These are phyloP conservation scores for Cryptomeria japonica DNA, from an alignment of 75 land plant species.

Conservation along the genomic window DNA sequence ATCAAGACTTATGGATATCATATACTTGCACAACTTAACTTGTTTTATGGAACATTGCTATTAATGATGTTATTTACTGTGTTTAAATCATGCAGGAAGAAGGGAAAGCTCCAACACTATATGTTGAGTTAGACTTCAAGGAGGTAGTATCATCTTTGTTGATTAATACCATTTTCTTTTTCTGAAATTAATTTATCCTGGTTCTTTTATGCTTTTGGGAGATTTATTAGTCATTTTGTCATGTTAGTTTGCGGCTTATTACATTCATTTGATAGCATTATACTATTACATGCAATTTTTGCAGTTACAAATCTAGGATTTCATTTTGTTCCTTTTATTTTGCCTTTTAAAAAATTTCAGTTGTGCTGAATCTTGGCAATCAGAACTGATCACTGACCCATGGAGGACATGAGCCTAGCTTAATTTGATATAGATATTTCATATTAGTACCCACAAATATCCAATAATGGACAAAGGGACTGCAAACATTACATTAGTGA, in stretches of 20 bases:
- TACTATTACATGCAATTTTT: not conserved
- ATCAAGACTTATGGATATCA: not conserved
- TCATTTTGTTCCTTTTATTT: not conserved
- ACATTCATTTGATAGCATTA: not conserved
- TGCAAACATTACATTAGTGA: not conserved
- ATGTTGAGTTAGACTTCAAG: constrained; percentile 92
- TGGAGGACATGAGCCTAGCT: not conserved
- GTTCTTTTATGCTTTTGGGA: not conserved
- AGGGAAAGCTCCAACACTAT: constrained; percentile 73
- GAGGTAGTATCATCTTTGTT: constrained; percentile 58
- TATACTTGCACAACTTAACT: not conserved
- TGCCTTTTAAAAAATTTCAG: not conserved
- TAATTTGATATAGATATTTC: not conserved
- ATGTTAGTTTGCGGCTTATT: not conserved
- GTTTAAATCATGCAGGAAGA: constrained; percentile 62
- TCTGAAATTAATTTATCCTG: not conserved
- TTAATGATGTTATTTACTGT: not conserved
- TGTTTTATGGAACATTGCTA: not conserved
- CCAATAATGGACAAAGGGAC: not conserved
- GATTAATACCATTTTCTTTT: constrained; percentile 1
- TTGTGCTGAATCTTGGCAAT: not conserved
- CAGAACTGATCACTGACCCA: not conserved
- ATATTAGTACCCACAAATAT: not conserved
- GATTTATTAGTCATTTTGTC: not conserved
- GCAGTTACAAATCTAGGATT: not conserved